Conservation (phyloP, 768 basidiomycete species). For the Tulasnella sp. region DNA sequence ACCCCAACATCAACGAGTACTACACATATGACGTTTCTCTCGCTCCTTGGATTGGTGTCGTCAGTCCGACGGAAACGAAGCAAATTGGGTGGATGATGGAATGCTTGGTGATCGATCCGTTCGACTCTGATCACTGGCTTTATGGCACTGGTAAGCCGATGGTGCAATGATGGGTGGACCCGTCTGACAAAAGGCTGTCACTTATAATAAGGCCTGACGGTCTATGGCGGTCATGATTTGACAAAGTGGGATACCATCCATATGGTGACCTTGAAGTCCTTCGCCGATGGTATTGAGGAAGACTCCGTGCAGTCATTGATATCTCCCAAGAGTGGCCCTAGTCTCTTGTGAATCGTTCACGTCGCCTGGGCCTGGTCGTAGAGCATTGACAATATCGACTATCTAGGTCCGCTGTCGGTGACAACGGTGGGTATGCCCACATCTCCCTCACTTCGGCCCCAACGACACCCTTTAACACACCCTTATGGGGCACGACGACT, state of each 20-base stretch:
- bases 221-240: slow-evolving; percentile 48
- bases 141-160: slow-evolving; percentile 65
- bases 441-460: slow-evolving; percentile 33
- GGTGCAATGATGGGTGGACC: not conserved
- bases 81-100: slow-evolving; percentile 63
- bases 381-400: not conserved
- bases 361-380: too few relatives aligned
- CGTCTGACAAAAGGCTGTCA: not conserved
- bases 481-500: slow-evolving; percentile 28
- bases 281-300: slow-evolving; percentile 57
- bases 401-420: not conserved
- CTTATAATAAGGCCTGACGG: slow-evolving; percentile 29
- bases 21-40: slow-evolving; percentile 43
- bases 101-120: slow-evolving; percentile 45
- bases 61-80: slow-evolving; percentile 18
- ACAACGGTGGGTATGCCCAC: slow-evolving; percentile 37
- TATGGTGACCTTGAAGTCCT: slow-evolving; percentile 45
- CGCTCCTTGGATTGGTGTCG: slow-evolving; percentile 12
- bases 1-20: slow-evolving; percentile 34
- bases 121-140: slow-evolving; percentile 56
- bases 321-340: slow-evolving; percentile 48
- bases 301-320: slow-evolving; percentile 45
- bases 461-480: slow-evolving; percentile 32
- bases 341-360: slow-evolving; percentile 41
- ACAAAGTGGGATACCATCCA: slow-evolving; percentile 46